Evolutionary conservation across 345 rosid genomes (phyloP), one percentile per base, ranked within the genome.

Genomic region (Hibiscus trionum): DNA sequence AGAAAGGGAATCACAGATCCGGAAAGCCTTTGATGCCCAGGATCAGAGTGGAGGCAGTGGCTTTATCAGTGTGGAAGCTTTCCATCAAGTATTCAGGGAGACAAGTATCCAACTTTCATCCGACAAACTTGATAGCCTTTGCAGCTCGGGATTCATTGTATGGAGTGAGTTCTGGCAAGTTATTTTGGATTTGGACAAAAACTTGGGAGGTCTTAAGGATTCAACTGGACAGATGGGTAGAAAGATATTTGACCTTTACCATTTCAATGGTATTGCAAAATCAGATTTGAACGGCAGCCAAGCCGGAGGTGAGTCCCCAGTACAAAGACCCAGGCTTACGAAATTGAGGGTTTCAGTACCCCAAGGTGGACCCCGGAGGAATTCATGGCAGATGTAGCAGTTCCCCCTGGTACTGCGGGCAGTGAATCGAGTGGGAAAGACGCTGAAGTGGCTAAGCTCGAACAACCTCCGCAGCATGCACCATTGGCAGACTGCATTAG

Each of bases 31-130:
- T 50, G 94, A 96, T 75, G 86, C 89, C 42, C 94, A 92, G 77
- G 98, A 96, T 82, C 91, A 96, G 81, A 96, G 99, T 69, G 99
- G 98, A 9, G 99, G 98, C 14, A 97, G 99, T 21, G 99, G 99
- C 50, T 96, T 96, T 78, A 93, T 96, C 52, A 84, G 88, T 52
- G 96, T 86, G 59, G 99, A 96, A 82, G 97, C 93, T 66, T 96
- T 96, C 78, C 96, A 88, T 73, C 97, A 96, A 72, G 91, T 96
- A 66, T 76, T 91, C 42, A 73, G 85, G 65, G 97, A 85, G 63
- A 78, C 91, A 17, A 81, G 80, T 77, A 74, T 93, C 68, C 83
- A 78, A 75, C 86, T 96, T 73, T 88, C 97, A n/a, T 74, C 81
- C 0, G 95, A 93, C 77, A 96, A 84, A 83, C 73, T 88, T 0